Evolutionary conservation across 306 rosid species (phyloP), one percentile per base, ranked within the genome.

Genomic region (Alnus rubra): DNA sequence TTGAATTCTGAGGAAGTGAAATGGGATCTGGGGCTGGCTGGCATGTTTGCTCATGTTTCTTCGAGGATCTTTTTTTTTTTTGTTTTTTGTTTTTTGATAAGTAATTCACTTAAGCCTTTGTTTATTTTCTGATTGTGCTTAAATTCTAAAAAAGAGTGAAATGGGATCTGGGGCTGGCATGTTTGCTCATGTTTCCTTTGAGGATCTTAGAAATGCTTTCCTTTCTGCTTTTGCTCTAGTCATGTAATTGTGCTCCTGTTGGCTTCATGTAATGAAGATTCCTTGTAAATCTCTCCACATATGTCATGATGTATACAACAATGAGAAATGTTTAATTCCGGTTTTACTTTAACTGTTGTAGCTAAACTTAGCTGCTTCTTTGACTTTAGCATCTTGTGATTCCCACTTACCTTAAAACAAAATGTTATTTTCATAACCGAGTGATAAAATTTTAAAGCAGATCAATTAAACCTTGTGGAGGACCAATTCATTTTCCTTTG

Each of bases 171-270:
- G n/a, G 15, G 50, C 30, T 42, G 51, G 51, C 48, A 18, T 67
- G 14, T 67, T 39, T 67, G 72, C 31, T 39, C n/a, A n/a, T 7
- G 28, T 19, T 62, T 62, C 42, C 28, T 64, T 39, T 67, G 69
- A 63, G 45, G 69, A 63, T 63, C 69, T 63, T n/a, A 18, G 51
- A 67, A 37, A 67, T 67, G 31, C 31, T 42, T 39, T 65, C 11
- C 14, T 33, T 64, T 67, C 30, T 67, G 72, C 18, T 30, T 56
- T 14, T 62, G 13, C 49, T 67, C 39, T 18, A 4, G 50, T 44
- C 72, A 39, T 31, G 69, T 62, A 31, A 11, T 31, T 62, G 69
- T 31, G 39, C 8, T 44, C n/a, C n/a, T 31, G 7, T 62, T 52
- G 39, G 42, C 69, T 62, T n/a, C 72, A 67, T 42, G 51, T 39